These are phyloP conservation scores for Citeromyces matritensis DNA, from an alignment of 805 yeast genomes.

Conservation along the genomic window DNA sequence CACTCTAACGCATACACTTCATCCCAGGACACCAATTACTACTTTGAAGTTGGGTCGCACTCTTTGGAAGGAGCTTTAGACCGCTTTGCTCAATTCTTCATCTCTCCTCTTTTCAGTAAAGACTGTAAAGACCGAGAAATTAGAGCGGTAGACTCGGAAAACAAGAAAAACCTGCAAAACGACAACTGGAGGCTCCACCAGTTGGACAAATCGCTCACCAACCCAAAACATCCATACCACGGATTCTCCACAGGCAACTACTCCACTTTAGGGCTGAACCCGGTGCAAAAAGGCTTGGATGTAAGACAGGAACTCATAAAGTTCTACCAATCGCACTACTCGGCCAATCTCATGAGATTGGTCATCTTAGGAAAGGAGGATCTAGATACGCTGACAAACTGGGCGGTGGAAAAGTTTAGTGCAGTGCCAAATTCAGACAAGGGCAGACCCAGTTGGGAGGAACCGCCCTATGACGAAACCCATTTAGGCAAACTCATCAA, in stretches of 20 bases:
- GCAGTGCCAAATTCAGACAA: slow-evolving; percentile 38
- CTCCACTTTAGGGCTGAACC: slow-evolving; percentile 55
- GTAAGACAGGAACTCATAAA: slow-evolving; percentile 72
- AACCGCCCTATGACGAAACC: slow-evolving; percentile 30
- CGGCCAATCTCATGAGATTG: slow-evolving; percentile 80
- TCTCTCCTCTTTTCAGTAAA: slow-evolving; percentile 60
- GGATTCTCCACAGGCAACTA: slow-evolving; percentile 87
- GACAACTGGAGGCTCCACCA: slow-evolving; percentile 86
- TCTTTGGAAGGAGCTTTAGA: slow-evolving; percentile 80
- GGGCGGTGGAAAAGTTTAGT: slow-evolving; percentile 58
- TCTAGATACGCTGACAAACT: slow-evolving; percentile 50
- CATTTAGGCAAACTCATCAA: slow-evolving; percentile 38
- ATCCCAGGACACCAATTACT: slow-evolving; percentile 78
- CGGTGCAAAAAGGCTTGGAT: slow-evolving; percentile 43
- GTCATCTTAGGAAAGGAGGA: slow-evolving; percentile 75
- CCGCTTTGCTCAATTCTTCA: slow-evolving; percentile 86
- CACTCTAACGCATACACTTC: slow-evolving; percentile 88
- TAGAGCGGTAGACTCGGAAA: slow-evolving; percentile 90
- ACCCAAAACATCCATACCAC: slow-evolving; percentile 67
- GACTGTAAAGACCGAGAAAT: slow-evolving; percentile 83
- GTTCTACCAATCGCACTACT: slow-evolving; percentile 58
- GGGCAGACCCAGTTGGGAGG: slow-evolving; percentile 26
- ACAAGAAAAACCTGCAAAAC: slow-evolving; percentile 83
- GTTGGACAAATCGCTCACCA: slow-evolving; percentile 61
- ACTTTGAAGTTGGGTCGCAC: slow-evolving; percentile 68